A percentile compares a stretch with the other conserved stretches of the same genome.
Evolutionary conservation across 768 basidiomycete genomes (phyloP).

Genomic region (Amanita subjunquillea): DNA sequence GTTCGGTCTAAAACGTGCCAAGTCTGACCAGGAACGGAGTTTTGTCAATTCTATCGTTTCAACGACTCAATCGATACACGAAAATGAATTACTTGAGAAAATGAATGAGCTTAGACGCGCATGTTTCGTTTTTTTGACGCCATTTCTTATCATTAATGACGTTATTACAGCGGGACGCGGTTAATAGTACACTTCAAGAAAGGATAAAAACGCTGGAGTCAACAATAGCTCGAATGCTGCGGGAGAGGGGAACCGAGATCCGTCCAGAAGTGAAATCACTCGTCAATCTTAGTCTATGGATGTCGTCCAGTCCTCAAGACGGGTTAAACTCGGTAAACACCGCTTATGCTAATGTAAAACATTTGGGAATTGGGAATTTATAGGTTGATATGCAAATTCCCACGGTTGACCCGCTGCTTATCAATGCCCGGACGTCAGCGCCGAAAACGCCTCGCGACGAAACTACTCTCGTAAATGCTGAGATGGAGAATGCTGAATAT

Average conservation of each 20-base stretch:
- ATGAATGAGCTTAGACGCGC: constrained; percentile 48
- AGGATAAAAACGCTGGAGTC: constrained; percentile 37
- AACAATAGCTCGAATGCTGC: constrained; percentile 33
- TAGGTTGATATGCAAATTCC: constrained; percentile 4
- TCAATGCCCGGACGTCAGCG: not conserved
- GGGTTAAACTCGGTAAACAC: constrained; percentile 7
- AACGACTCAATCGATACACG: constrained; percentile 35
- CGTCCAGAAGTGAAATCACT: constrained; percentile 21
- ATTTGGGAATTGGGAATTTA: not conserved
- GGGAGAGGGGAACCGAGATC: constrained; percentile 21
- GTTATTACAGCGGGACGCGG: constrained; percentile 33
- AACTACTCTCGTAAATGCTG: not conserved
- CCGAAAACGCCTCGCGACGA: not conserved
- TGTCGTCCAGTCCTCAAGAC: constrained; percentile 23
- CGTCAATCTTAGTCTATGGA: constrained; percentile 28
- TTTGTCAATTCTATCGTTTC: constrained; percentile 36
- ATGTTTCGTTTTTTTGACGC: constrained; percentile 9
- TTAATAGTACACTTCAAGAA: constrained; percentile 30
- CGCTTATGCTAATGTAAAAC: not conserved
- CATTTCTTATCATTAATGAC: constrained; percentile 6
- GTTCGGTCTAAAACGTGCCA: not conserved
- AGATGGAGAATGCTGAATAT: not conserved
- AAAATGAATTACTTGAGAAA: constrained; percentile 42
- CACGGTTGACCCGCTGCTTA: not conserved
- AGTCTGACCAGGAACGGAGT: constrained; percentile 41